A percentile compares a stretch with the other conserved stretches of the same genome.
phyloP scores from a whole-genome alignment of 352 stramenopile genomes.

The Globisporangium irregulare region DNA sequence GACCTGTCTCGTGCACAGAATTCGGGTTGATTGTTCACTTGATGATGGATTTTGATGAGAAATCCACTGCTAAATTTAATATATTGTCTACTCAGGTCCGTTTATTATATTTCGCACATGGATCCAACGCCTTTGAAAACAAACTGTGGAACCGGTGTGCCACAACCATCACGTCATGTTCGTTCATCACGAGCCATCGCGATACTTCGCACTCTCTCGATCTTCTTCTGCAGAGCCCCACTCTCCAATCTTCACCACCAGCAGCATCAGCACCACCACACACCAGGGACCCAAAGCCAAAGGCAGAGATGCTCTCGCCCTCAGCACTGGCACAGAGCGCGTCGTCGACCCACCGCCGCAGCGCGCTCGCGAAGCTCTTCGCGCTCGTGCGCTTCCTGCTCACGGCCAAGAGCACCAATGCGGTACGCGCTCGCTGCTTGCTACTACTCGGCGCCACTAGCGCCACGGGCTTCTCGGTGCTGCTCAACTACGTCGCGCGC shows the following conservation, averaged over 20 bases:
- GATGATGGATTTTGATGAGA: neutral
- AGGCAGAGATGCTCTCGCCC: constrained; percentile 7
- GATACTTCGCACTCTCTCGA: neutral
- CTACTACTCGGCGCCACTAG: neutral
- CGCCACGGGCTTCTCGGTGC: constrained; percentile 6
- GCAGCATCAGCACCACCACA: too few species aligned
- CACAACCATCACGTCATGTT: too few species aligned
- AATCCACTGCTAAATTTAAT: neutral
- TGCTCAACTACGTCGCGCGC: constrained; percentile 11
- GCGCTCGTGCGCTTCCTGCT: constrained; percentile 13
- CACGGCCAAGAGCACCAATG: constrained; percentile 3
- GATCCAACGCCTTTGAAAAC: neutral
- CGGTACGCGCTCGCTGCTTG: constrained; percentile 1
- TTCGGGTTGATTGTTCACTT: neutral
- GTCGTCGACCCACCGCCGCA: neutral
- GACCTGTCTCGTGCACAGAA: neutral
- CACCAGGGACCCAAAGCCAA: neutral
- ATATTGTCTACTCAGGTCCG: neutral
- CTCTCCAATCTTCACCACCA: neutral
- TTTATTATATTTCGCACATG: too few species aligned
- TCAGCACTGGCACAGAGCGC: neutral
- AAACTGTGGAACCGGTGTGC: too few species aligned
- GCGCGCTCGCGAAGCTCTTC: neutral
- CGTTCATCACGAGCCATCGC: too few species aligned
- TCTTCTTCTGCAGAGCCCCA: neutral